Conservation (phyloP, 352 stramenopile species). For the Globisporangium abappressorium region DNA sequence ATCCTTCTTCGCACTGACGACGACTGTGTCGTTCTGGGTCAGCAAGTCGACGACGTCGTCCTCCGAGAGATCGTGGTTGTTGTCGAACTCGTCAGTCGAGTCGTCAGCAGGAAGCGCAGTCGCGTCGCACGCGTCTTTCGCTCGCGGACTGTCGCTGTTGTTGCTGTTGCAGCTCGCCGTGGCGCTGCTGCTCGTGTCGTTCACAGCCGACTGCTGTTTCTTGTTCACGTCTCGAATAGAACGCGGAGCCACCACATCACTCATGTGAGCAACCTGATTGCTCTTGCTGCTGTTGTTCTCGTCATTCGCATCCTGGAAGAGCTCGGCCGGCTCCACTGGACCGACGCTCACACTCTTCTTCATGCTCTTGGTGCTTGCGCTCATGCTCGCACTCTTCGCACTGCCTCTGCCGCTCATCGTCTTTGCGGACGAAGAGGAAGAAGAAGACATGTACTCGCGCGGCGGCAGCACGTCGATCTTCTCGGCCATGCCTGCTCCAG, state of each 20-base stretch:
- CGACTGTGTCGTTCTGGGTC: not conserved
- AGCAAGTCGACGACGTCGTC: not conserved
- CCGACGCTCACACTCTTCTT: not conserved
- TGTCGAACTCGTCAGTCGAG: not conserved
- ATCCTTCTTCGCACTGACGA: not conserved
- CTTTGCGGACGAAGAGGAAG: not conserved
- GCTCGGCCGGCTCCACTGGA: not conserved
- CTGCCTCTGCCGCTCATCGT: not conserved
- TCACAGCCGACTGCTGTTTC: not conserved
- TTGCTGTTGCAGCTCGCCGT: slow-evolving; percentile 11
- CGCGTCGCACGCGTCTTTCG: not conserved
- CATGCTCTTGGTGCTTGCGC: not conserved
- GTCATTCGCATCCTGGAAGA: slow-evolving; percentile 8
- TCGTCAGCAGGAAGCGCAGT: not conserved
- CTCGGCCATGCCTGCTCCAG: slow-evolving; percentile 6
- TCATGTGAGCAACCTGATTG: not conserved
- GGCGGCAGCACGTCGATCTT: slow-evolving; percentile 8
- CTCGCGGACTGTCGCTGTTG: slow-evolving; percentile 1
- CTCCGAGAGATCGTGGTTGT: not conserved
- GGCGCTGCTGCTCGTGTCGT: slow-evolving; percentile 5
- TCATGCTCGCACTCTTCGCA: not conserved
- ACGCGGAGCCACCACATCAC: not conserved
- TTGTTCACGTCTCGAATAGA: not conserved
- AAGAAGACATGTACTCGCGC: slow-evolving; percentile 5
- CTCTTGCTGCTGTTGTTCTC: slow-evolving; percentile 6